Percentiles rank a stretch among this genome's conserved stretches.
These are phyloP conservation scores for Infundibulicybe gibba DNA, from an alignment of 768 basidiomycete species.

Conservation along the genomic window DNA sequence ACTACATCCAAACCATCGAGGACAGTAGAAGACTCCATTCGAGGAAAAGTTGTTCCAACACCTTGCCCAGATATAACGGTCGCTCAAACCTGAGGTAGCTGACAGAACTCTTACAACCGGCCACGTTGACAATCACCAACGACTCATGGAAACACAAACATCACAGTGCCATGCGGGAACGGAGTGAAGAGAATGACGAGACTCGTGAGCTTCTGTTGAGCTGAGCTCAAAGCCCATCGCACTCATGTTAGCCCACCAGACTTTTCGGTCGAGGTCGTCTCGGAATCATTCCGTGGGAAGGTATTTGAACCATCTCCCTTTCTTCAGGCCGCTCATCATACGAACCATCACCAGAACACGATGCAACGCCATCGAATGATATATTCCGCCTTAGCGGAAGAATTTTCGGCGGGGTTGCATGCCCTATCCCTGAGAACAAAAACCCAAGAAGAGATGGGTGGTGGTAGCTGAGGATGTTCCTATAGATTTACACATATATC, in stretches of 20 bases:
- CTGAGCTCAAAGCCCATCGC: conserved; percentile 7
- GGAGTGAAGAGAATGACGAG: conserved; percentile 67
- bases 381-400: conserved; percentile 66
- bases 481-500: too few species aligned
- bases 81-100: conserved; percentile 37
- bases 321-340: conserved; percentile 8
- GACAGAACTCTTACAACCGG: conserved; percentile 55
- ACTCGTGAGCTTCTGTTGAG: conserved; percentile 60
- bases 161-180: conserved; percentile 76
- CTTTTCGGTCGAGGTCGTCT: conserved; percentile 73
- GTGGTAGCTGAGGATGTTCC: too few species aligned
- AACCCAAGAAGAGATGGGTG: conserved; percentile 48
- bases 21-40: too few species aligned
- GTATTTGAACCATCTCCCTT: conserved; percentile 29
- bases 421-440: conserved; percentile 74
- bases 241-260: conserved; percentile 39
- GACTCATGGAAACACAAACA: conserved; percentile 86
- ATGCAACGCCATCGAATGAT: conserved; percentile 84
- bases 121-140: conserved; percentile 65
- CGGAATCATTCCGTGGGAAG: conserved; percentile 71
- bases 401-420: conserved; percentile 70
- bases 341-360: conserved; percentile 42
- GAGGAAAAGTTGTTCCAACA: too few species aligned
- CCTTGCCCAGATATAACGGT: too few species aligned
- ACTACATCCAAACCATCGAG: too few species aligned